These are phyloP conservation scores for Flaveria robusta DNA, from an alignment of 129 eudicot species.

Conservation along the genomic window DNA sequence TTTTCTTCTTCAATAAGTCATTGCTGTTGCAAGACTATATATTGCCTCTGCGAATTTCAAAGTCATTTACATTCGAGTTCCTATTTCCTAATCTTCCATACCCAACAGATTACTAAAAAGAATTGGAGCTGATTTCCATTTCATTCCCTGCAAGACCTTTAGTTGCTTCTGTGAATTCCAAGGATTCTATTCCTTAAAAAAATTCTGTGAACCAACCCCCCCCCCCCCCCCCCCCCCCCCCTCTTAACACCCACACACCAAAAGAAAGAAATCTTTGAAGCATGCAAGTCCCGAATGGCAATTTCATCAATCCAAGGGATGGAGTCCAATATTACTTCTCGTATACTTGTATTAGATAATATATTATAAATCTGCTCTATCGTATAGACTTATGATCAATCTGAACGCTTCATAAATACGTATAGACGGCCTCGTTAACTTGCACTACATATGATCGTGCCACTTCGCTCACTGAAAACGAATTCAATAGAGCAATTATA, in stretches of 20 bases:
- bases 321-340: background rate
- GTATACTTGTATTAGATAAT: background rate
- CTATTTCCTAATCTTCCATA: background rate
- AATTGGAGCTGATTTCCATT: background rate
- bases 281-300: background rate
- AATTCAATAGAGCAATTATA: too few species aligned
- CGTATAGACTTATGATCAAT: background rate
- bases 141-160: background rate
- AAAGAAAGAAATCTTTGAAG: background rate
- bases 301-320: background rate
- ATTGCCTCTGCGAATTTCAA: background rate
- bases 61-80: background rate
- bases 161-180: background rate
- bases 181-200: background rate
- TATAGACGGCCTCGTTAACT: background rate
- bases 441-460: background rate
- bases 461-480: background rate
- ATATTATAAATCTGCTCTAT: background rate
- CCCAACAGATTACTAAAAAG: background rate
- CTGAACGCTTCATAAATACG: background rate
- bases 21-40: background rate
- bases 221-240: too few species aligned
- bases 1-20: background rate
- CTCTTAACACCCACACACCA: too few species aligned
- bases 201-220: background rate